Base-by-base conservation (phyloP, 75 land plant species). In the Larix kaempferi region DNA sequence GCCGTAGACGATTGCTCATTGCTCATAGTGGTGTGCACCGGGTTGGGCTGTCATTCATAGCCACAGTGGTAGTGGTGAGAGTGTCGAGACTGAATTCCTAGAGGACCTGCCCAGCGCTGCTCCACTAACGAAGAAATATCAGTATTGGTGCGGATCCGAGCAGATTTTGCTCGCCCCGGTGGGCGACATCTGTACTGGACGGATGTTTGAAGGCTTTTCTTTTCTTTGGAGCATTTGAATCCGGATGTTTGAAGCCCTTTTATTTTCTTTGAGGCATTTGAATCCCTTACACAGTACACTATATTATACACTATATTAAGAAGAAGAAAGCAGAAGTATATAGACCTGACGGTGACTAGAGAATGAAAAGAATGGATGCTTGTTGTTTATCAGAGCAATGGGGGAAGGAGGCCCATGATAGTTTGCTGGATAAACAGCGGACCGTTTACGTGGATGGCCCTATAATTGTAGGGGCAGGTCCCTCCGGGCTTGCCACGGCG, bases 391-490 rank as follows among this genome's bases (percentile, higher is more conserved):
- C 65, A 62, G 65, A 62, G 33, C 14, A 13, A 11, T 14, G 25
- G 66, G 66, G 66, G 2, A 62, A 62, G 35, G 65, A 62, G 15
- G 29, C 65, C 15, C 66, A 64, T 10, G 66, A 64, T 16, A 5
- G 37, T 66, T 66, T 4, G 19, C 2, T 66, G 5, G 71, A 66
- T 41, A 72, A 64, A n/a, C 16, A 57, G 35, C 16, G 63, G 14
- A 75, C 80, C 33, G 58, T 64, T 3, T 60, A 19, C 19, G 62
- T 60, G 21, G 49, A 65, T 15, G 96, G 94, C 11, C 89, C 88
- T 1, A 75, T 93, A 23, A 93, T 93, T 49, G 86, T 93, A 1
- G 95, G 95, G 0, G 95, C 91, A 0, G 95, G 95, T 19, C 95
- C 93, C 2, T 87, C 95, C 2, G 95, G 95, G 2, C 84, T 93